phyloP scores from a whole-genome alignment of 768 basidiomycete genomes.

The Leccinum disarticulatum region DNA sequence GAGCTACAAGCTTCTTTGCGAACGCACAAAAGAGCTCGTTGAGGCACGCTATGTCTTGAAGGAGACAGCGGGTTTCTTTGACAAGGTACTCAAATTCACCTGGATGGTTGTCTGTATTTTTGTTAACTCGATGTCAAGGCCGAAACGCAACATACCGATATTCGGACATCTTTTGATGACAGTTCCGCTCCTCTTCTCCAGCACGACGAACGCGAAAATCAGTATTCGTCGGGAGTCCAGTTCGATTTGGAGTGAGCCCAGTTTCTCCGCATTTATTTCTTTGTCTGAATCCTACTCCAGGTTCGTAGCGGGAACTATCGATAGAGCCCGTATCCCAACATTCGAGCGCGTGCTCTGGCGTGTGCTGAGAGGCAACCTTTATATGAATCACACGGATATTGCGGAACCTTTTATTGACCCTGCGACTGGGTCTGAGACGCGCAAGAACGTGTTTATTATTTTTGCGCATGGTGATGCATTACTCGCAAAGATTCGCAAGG shows the following conservation, averaged over 20 bases:
- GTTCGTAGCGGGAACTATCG: constrained; percentile 96
- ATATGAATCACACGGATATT: constrained; percentile 99
- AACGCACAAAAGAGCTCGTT: constrained; percentile 79
- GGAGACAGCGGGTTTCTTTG: constrained; percentile 96
- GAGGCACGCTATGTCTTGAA: constrained; percentile 93
- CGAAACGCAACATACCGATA: constrained; percentile 73
- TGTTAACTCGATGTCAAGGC: constrained; percentile 49
- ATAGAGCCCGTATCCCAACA: constrained; percentile 85
- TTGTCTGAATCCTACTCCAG: constrained; percentile 36
- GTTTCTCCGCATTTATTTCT: not conserved
- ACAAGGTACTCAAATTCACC: constrained; percentile 52
- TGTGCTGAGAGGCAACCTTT: constrained; percentile 93
- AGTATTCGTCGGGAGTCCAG: constrained; percentile 52
- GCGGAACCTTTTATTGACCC: constrained; percentile 90
- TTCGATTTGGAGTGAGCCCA: constrained; percentile 84
- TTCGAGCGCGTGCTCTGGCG: constrained; percentile 99
- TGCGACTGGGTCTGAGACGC: constrained; percentile 73
- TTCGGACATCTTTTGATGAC: constrained; percentile 89
- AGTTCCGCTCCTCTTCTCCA: constrained; percentile 87
- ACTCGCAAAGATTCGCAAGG: constrained; percentile 95
- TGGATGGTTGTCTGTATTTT: not conserved
- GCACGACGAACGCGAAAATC: constrained; percentile 81
- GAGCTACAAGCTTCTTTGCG: constrained; percentile 85
- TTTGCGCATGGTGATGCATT: constrained; percentile 95
- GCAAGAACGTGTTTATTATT: constrained; percentile 99